Conservation (phyloP, 1,139 yeast species). For the Petasospora fabianii region DNA sequence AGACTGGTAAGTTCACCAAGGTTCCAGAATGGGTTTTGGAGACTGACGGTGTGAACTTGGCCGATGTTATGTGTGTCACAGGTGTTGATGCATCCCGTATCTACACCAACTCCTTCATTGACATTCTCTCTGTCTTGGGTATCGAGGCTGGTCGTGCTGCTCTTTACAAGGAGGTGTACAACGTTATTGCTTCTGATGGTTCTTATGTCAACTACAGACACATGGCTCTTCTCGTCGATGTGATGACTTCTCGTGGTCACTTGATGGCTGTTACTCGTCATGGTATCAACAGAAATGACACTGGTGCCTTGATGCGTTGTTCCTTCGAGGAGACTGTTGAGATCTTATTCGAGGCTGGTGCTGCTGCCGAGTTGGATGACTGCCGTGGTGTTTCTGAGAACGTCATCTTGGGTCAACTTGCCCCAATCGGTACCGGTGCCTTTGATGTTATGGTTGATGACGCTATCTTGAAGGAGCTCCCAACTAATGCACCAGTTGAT, state of each 20-base stretch:
- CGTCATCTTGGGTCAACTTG: constrained; percentile 96
- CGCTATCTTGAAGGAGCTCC: constrained; percentile 59
- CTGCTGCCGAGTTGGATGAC: constrained; percentile 95
- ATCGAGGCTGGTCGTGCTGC: constrained; percentile 98
- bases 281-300: constrained; percentile 97
- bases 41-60: constrained; percentile 95
- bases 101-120: constrained; percentile 94
- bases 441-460: constrained; percentile 96
- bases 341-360: constrained; percentile 95
- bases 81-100: constrained; percentile 92
- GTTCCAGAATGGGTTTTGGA: constrained; percentile 97
- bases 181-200: constrained; percentile 99
- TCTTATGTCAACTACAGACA: constrained; percentile 98
- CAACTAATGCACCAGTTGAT: constrained; percentile 30
- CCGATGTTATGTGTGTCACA: constrained; percentile 92
- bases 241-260: constrained; percentile 98
- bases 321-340: constrained; percentile 99
- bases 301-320: constrained; percentile 99
- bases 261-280: constrained; percentile 99
- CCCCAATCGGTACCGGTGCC: constrained; percentile 98
- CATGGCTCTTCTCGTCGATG: constrained; percentile 95
- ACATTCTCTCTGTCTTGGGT: constrained; percentile 91
- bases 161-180: constrained; percentile 85
- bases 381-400: constrained; percentile 98
- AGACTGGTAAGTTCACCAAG: constrained; percentile 80